phyloP scores from a whole-genome alignment of 2,329 filamentous ascomycete genomes.

The Ophiobolus disseminans region DNA sequence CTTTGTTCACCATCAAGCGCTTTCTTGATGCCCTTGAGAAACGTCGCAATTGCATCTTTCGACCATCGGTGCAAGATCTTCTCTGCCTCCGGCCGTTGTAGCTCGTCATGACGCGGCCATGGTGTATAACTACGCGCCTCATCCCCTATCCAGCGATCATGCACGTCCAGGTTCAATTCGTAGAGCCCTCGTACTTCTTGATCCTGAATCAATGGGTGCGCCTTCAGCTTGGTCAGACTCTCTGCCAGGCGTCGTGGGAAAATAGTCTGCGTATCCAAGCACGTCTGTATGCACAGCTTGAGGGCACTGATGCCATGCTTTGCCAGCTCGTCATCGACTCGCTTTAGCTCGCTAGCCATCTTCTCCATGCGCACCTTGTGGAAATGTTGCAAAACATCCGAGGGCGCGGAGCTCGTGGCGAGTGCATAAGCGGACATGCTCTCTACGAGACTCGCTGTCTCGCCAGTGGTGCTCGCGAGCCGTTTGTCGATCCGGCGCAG shows the following conservation, averaged over 20 bases:
- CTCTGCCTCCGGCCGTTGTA: constrained; percentile 51
- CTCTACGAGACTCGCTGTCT: constrained; percentile 66
- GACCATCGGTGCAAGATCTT: constrained; percentile 51
- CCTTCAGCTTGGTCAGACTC: constrained; percentile 72
- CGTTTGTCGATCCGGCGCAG: constrained; percentile 68
- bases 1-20: constrained; percentile 67
- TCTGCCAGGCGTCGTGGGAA: constrained; percentile 76
- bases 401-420: constrained; percentile 78
- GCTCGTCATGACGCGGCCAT: constrained; percentile 82
- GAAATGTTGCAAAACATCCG: constrained; percentile 81
- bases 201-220: constrained; percentile 75
- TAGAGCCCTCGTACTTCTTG: constrained; percentile 69
- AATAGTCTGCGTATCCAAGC: constrained; percentile 77
- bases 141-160: constrained; percentile 79
- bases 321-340: constrained; percentile 53
- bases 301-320: constrained; percentile 69
- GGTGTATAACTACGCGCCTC: constrained; percentile 86
- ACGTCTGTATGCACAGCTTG: constrained; percentile 75
- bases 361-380: constrained; percentile 74
- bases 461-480: constrained; percentile 45
- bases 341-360: constrained; percentile 68
- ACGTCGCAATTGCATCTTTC: constrained; percentile 45
- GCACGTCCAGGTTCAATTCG: constrained; percentile 77
- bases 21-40: constrained; percentile 66
- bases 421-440: constrained; percentile 83